Evolutionary conservation across 257 asterid genomes (phyloP).

Genomic region (Solanum tacnaense): DNA sequence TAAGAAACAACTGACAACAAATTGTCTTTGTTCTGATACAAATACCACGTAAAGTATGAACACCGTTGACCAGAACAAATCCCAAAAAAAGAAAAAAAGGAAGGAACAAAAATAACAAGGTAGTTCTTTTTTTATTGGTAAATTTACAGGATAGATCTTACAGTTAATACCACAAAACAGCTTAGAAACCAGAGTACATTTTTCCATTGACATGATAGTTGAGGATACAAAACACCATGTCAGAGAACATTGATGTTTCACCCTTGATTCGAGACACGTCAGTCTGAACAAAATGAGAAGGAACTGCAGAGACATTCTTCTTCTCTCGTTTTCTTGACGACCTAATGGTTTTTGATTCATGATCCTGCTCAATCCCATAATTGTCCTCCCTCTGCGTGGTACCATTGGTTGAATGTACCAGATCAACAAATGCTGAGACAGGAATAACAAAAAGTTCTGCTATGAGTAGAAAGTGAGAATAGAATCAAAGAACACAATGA

Average conservation of each 20-base stretch:
- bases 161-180: not conserved
- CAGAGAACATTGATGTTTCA: conserved; percentile 59
- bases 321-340: conserved; percentile 36
- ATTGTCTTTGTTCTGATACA: not conserved
- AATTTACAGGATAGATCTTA: not conserved
- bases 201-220: not conserved
- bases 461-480: not conserved
- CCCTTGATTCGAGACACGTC: conserved; percentile 84
- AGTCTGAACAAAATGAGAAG: conserved; percentile 77
- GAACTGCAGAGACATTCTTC: conserved; percentile 64
- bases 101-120: not conserved
- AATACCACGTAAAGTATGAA: not conserved
- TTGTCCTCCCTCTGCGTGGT: conserved; percentile 50
- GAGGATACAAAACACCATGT: conserved; percentile 84
- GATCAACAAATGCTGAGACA: conserved; percentile 73
- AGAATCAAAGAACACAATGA: conserved; percentile 1
- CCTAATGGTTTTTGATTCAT: conserved; percentile 43
- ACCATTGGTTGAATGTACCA: conserved; percentile 94
- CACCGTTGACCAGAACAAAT: not conserved
- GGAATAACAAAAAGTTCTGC: not conserved
- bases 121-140: not conserved
- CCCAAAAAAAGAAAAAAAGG: not conserved
- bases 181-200: not conserved
- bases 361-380: conserved; percentile 29
- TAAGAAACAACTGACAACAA: not conserved